phyloP scores from a whole-genome alignment of 2,329 filamentous ascomycete species.

The Arthrobotrys entomopaga region DNA sequence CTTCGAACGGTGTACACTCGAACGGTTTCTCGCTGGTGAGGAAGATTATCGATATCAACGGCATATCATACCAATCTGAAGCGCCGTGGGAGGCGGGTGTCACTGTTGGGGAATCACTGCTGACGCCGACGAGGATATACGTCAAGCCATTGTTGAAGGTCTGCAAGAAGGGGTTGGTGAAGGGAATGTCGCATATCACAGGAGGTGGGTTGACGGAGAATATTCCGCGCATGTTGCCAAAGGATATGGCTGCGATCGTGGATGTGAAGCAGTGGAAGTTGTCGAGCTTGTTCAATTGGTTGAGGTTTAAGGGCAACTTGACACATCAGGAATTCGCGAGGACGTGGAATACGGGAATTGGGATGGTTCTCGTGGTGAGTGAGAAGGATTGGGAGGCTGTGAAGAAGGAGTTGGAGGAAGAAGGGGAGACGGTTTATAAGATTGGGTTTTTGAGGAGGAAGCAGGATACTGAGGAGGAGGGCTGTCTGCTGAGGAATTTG shows the following conservation, averaged over 20 bases:
- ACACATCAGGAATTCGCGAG: constrained; percentile 82
- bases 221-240: constrained; percentile 89
- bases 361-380: constrained; percentile 88
- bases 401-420: constrained; percentile 69
- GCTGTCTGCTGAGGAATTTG: constrained; percentile 56
- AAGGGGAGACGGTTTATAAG: constrained; percentile 79
- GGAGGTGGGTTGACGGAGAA: constrained; percentile 94
- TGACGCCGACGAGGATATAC: constrained; percentile 93
- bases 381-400: constrained; percentile 72
- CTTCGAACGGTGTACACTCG: constrained; percentile 88
- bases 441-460: constrained; percentile 77
- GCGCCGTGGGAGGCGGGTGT: constrained; percentile 78
- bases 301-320: constrained; percentile 79
- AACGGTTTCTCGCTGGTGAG: constrained; percentile 98
- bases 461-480: constrained; percentile 61
- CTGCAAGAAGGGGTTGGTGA: constrained; percentile 72
- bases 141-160: constrained; percentile 81
- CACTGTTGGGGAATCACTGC: constrained; percentile 77
- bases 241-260: constrained; percentile 79
- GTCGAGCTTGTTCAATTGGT: constrained; percentile 85
- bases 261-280: constrained; percentile 80
- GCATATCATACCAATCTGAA: constrained; percentile 75
- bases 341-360: constrained; percentile 93
- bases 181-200: constrained; percentile 96
- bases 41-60: constrained; percentile 80